phyloP scores from a whole-genome alignment of 2,329 filamentous ascomycete species.

The Lachnellula arida region DNA sequence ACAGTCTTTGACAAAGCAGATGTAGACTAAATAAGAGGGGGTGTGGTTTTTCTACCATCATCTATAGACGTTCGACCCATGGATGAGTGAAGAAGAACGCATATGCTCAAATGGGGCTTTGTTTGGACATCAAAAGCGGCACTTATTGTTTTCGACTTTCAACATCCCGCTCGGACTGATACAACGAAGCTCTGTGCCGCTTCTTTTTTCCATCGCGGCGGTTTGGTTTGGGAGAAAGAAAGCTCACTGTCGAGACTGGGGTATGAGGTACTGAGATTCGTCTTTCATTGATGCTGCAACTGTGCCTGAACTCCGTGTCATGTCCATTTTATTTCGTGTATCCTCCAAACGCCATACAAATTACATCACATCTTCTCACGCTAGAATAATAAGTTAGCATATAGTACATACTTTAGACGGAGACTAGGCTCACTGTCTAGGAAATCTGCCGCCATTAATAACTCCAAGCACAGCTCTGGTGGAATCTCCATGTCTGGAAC shows the following conservation, averaged over 20 bases:
- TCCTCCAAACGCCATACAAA: not conserved
- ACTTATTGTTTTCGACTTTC: too few relatives aligned
- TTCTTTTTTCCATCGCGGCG: too few relatives aligned
- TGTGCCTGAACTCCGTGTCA: slow-evolving; percentile 11
- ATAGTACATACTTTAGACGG: not conserved
- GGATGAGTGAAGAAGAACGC: slow-evolving; percentile 29
- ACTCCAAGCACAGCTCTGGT: slow-evolving; percentile 70
- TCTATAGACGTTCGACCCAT: slow-evolving; percentile 33
- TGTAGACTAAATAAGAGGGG: slow-evolving; percentile 24
- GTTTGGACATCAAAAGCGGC: too few relatives aligned
- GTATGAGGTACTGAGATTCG: not conserved
- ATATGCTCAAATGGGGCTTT: slow-evolving; percentile 34
- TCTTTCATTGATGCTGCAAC: not conserved
- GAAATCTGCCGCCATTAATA: slow-evolving; percentile 74
- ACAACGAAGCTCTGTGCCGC: too few relatives aligned
- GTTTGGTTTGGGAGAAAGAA: not conserved
- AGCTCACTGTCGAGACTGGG: not conserved
- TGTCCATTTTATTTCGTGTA: not conserved
- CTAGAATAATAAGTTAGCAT: slow-evolving; percentile 1
- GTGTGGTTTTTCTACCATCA: slow-evolving; percentile 30
- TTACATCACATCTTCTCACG: not conserved
- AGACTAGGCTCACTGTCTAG: slow-evolving; percentile 50
- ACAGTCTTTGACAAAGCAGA: slow-evolving; percentile 18
- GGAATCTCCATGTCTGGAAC: slow-evolving; percentile 79
- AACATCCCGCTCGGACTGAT: too few relatives aligned